Percentiles rank a stretch among this genome's conserved stretches.
Evolutionary conservation across 257 asterid genomes (phyloP).

Genomic region (Plantago ovata): DNA sequence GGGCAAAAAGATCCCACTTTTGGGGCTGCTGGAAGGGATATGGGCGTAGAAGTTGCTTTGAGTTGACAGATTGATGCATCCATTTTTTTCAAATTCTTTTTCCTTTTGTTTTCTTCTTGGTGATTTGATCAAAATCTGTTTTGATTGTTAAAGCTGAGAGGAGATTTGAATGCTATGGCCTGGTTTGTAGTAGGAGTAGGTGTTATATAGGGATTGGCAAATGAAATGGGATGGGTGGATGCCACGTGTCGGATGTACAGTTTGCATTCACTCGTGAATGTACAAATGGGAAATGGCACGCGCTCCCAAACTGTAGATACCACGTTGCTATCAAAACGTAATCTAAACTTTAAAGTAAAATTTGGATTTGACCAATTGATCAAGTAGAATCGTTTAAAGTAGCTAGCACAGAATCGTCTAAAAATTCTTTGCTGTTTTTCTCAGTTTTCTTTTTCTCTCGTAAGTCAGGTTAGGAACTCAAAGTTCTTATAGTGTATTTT

Average conservation of each 20-base stretch:
- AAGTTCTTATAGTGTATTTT: too few species aligned
- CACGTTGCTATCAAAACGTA: slow-evolving; percentile 19
- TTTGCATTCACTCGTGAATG: background rate
- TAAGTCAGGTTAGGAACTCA: too few species aligned
- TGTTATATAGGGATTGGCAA: slow-evolving; percentile 18
- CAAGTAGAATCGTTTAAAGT: too few species aligned
- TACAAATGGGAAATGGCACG: slow-evolving; percentile 17
- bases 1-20: background rate
- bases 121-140: background rate
- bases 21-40: background rate
- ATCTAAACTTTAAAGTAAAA: too few species aligned
- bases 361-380: too few species aligned
- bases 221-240: slow-evolving; percentile 13
- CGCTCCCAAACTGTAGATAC: slow-evolving; percentile 2
- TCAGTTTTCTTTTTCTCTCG: too few species aligned
- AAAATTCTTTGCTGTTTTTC: too few species aligned
- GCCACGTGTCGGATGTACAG: slow-evolving; percentile 22
- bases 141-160: background rate
- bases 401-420: too few species aligned
- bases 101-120: too few species aligned
- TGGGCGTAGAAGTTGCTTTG: slow-evolving; percentile 13
- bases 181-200: background rate
- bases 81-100: too few species aligned
- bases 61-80: slow-evolving; percentile 16
- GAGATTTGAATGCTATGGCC: background rate